These are phyloP conservation scores for Parastagonospora avenae DNA, from an alignment of 2,329 filamentous ascomycete genomes.

Conservation along the genomic window DNA sequence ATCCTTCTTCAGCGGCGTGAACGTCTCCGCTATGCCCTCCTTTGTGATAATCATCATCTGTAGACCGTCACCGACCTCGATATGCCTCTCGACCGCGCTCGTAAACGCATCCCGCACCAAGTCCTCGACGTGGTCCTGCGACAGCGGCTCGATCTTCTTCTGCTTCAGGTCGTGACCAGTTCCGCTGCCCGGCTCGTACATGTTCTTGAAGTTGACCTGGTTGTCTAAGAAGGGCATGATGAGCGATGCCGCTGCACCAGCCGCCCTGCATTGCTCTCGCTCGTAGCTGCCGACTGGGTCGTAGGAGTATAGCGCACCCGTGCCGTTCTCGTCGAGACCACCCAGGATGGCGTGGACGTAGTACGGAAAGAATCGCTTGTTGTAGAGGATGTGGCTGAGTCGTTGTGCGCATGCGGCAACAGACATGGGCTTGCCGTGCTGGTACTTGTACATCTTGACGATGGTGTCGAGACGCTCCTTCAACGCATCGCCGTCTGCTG, in stretches of 20 bases:
- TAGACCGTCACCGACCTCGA: constrained; percentile 94
- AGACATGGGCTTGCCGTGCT: constrained; percentile 94
- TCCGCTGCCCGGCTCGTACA: constrained; percentile 87
- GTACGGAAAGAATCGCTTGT: constrained; percentile 98
- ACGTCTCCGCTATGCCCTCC: constrained; percentile 85
- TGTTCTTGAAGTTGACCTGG: constrained; percentile 99
- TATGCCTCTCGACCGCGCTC: constrained; percentile 96
- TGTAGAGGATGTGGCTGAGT: constrained; percentile 92
- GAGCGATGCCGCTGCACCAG: constrained; percentile 86
- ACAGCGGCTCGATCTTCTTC: constrained; percentile 70
- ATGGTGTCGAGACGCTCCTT: constrained; percentile 92
- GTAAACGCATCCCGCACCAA: constrained; percentile 97
- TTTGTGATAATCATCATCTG: constrained; percentile 94
- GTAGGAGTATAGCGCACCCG: constrained; percentile 94
- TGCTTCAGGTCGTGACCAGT: constrained; percentile 79
- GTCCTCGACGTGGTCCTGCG: constrained; percentile 75
- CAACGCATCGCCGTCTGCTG: constrained; percentile 90
- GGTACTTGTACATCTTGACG: constrained; percentile 99
- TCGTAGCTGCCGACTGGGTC: constrained; percentile 98
- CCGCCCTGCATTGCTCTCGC: constrained; percentile 92
- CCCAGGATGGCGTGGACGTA: constrained; percentile 95
- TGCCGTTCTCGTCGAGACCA: constrained; percentile 91
- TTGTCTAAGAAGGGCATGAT: constrained; percentile 99
- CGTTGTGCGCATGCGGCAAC: constrained; percentile 94
- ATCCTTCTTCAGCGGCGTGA: constrained; percentile 75